These are phyloP conservation scores for Plectranthus barbatus DNA, from an alignment of 257 asterid species.

Conservation along the genomic window DNA sequence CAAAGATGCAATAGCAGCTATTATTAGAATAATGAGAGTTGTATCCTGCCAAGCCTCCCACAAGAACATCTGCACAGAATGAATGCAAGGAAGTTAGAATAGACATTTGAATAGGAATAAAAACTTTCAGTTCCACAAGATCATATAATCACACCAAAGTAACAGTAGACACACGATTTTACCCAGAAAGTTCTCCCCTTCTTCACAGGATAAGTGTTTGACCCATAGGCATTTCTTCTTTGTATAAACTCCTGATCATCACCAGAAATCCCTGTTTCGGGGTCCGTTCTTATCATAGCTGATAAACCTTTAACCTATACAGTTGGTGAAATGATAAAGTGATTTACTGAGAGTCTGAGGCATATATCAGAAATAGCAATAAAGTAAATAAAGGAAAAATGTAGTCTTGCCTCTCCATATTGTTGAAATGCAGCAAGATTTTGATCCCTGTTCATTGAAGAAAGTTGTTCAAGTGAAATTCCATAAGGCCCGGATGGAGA, in stretches of 20 bases:
- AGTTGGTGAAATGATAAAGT: slow-evolving; percentile 6
- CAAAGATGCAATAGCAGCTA: slow-evolving; percentile 80
- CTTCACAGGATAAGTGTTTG: slow-evolving; percentile 86
- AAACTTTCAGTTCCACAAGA: background rate
- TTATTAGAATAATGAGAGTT: slow-evolving; percentile 77
- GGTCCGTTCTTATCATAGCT: slow-evolving; percentile 51
- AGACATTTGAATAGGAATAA: slow-evolving; percentile 4
- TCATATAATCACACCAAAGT: background rate
- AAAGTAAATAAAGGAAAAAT: background rate
- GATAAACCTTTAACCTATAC: slow-evolving; percentile 68
- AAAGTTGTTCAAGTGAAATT: slow-evolving; percentile 67
- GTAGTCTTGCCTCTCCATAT: slow-evolving; percentile 72
- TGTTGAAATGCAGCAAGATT: slow-evolving; percentile 59
- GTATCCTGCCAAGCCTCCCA: slow-evolving; percentile 99
- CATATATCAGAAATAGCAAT: background rate
- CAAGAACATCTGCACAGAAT: slow-evolving; percentile 54
- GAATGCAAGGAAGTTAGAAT: background rate
- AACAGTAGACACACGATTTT: slow-evolving; percentile 8
- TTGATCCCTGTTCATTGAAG: slow-evolving; percentile 66
- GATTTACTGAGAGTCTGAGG: background rate
- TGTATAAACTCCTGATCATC: slow-evolving; percentile 41
- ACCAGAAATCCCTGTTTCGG: slow-evolving; percentile 56
- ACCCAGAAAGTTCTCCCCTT: slow-evolving; percentile 84
- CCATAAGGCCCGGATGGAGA: slow-evolving; percentile 52
- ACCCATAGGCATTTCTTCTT: slow-evolving; percentile 59